phyloP scores from a whole-genome alignment of 1,284 basidiomycete genomes.

The Ceratorhiza oryzae-sativae region DNA sequence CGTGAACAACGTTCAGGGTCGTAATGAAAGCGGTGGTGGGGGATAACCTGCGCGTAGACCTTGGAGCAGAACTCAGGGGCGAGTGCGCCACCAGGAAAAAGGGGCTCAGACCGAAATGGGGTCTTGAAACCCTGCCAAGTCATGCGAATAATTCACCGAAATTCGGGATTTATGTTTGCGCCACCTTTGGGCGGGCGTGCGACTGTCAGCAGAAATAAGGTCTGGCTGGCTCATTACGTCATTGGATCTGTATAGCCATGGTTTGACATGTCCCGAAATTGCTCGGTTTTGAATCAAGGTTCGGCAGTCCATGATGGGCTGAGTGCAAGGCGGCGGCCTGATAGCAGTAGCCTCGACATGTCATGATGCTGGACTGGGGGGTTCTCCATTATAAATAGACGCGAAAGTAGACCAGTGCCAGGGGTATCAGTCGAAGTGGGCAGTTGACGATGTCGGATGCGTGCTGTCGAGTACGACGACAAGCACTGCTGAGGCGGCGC shows the following conservation, averaged over 20 bases:
- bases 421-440: too few species aligned
- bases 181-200: neutral
- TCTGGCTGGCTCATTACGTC: neutral
- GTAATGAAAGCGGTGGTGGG: neutral
- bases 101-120: slow-evolving; percentile 4
- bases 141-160: neutral
- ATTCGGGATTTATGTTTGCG: neutral
- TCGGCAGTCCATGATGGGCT: neutral
- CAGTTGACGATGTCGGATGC: too few species aligned
- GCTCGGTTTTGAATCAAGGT: neutral
- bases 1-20: neutral
- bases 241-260: neutral
- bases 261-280: neutral
- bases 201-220: neutral
- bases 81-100: neutral
- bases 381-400: too few species aligned
- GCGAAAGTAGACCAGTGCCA: too few species aligned
- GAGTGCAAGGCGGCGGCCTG: too few species aligned
- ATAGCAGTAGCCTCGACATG: too few species aligned
- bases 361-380: too few species aligned
- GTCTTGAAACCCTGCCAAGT: neutral
- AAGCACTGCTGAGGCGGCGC: too few species aligned
- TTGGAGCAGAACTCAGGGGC: neutral
- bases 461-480: too few species aligned
- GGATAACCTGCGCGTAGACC: neutral